phyloP scores from a whole-genome alignment of 1,284 basidiomycete species.

The Heliocybe sulcata region DNA sequence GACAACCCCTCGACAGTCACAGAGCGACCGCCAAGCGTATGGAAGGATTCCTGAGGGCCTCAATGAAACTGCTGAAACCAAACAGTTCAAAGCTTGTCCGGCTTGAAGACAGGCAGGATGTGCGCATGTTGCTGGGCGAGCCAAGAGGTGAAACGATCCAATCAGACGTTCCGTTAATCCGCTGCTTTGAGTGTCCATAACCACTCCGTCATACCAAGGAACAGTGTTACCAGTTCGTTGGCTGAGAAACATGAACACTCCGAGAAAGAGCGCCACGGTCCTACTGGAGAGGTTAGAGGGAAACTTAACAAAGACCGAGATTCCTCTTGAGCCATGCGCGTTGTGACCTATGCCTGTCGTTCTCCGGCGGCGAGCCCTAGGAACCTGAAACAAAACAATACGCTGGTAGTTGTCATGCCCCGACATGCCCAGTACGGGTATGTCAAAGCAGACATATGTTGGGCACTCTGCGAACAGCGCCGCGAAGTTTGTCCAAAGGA shows the following conservation, averaged over 20 bases:
- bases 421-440: background rate
- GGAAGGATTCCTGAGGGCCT: slow-evolving; percentile 26
- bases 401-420: slow-evolving; percentile 3
- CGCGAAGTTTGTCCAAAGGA: slow-evolving; percentile 13
- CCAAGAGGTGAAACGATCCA: slow-evolving; percentile 26
- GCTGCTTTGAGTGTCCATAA: slow-evolving; percentile 31
- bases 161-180: slow-evolving; percentile 21
- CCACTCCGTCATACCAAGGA: slow-evolving; percentile 37
- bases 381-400: slow-evolving; percentile 26
- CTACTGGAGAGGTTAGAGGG: slow-evolving; percentile 26
- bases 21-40: slow-evolving; percentile 7
- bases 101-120: slow-evolving; percentile 17
- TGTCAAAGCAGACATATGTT: background rate
- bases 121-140: slow-evolving; percentile 21
- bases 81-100: slow-evolving; percentile 27
- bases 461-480: background rate
- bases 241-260: slow-evolving; percentile 24
- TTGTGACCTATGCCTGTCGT: slow-evolving; percentile 41
- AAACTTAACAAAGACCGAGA: slow-evolving; percentile 28
- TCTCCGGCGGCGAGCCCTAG: slow-evolving; percentile 41
- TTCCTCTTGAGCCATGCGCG: slow-evolving; percentile 36
- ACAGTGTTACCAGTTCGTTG: slow-evolving; percentile 35
- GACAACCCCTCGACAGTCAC: slow-evolving; percentile 48
- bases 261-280: slow-evolving; percentile 11
- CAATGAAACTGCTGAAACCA: slow-evolving; percentile 16